Base-by-base conservation (phyloP, 345 rosid genomes). In the Fremontodendron californicum region DNA sequence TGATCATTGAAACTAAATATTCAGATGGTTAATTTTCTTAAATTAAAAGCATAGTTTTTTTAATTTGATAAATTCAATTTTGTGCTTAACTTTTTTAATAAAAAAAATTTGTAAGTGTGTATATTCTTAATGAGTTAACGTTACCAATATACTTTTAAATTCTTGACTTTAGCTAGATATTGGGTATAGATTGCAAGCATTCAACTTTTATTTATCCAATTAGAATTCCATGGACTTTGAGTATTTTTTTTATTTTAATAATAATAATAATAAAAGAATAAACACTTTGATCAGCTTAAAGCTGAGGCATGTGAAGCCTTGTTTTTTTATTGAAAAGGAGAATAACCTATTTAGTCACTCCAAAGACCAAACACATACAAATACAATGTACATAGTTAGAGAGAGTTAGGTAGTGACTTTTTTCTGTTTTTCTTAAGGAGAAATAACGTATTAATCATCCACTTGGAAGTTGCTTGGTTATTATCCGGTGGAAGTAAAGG, bases 381-480 rank as follows among this genome's bases (percentile, higher is more conserved):
- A 75, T 75, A 48, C 70, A 62, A 3, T 78, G 74, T 60, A 78
- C 40, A 11, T 33, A 27, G 77, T 66, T 64, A 2, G 13, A 69
- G 3, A 23, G 55, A 23, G 13, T 68, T 74, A 33, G 76, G 84
- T 79, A 31, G 57, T 60, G 7, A 43, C 51, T 64, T 37, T 49
- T 27, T 57, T 27, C 29, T 43, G 37, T 49, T 73, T 35, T 35
- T 40, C 2, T 15, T n/a, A 7, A 51, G 18, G 67, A 58, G 40
- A 46, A 40, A 70, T 23, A 27, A 76, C 78, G 48, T 61, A 29
- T 58, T 64, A 57, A 58, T 79, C 80, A 12, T 54, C 63, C 75
- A 35, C 31, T 52, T 54, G 75, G 35, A 23, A 68, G 9, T 40
- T 66, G 52, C 12, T 67, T 23, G 11, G 18, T 12, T 67, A 42